These are phyloP conservation scores for Yamadazyma tumulicola DNA, from an alignment of 805 yeast genomes.

Conservation along the genomic window DNA sequence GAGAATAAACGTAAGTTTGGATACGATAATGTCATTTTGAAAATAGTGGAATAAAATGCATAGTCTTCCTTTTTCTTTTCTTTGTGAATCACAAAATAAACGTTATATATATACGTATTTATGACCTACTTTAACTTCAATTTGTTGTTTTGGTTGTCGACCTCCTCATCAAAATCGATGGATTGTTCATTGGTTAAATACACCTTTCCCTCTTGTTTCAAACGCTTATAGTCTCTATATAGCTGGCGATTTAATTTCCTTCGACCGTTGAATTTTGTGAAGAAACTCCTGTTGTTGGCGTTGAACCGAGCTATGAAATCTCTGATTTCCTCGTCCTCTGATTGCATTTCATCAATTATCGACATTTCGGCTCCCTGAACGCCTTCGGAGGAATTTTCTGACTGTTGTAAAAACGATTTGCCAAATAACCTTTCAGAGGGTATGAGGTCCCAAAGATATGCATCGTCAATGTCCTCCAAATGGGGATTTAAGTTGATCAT, in stretches of 20 bases:
- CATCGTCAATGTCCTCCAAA: conserved; percentile 35
- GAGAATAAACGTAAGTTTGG: conserved; percentile 59
- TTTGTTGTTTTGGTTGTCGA: conserved; percentile 9
- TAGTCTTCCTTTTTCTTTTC: neutral
- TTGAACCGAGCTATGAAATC: conserved; percentile 10
- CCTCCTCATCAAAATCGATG: conserved; percentile 10
- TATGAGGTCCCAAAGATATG: conserved; percentile 36
- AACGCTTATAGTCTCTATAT: conserved; percentile 28
- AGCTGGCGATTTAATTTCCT: conserved; percentile 33
- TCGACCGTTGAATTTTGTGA: conserved; percentile 11
- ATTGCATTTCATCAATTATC: conserved; percentile 13
- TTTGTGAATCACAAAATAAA: neutral
- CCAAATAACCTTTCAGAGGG: conserved; percentile 35
- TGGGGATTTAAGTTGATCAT: conserved; percentile 34
- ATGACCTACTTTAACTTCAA: conserved; percentile 4
- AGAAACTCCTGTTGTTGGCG: conserved; percentile 10
- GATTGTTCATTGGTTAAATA: conserved; percentile 6
- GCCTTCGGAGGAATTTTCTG: conserved; percentile 17
- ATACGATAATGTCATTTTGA: conserved; percentile 46
- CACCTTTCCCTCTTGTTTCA: conserved; percentile 24
- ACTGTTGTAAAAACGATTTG: conserved; percentile 30
- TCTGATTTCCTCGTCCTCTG: conserved; percentile 10
- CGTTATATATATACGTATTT: neutral
- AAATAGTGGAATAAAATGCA: conserved; percentile 34
- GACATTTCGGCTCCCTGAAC: conserved; percentile 36